Conservation (phyloP, 495 filamentous ascomycete genomes). For the Tuber brumale region DNA sequence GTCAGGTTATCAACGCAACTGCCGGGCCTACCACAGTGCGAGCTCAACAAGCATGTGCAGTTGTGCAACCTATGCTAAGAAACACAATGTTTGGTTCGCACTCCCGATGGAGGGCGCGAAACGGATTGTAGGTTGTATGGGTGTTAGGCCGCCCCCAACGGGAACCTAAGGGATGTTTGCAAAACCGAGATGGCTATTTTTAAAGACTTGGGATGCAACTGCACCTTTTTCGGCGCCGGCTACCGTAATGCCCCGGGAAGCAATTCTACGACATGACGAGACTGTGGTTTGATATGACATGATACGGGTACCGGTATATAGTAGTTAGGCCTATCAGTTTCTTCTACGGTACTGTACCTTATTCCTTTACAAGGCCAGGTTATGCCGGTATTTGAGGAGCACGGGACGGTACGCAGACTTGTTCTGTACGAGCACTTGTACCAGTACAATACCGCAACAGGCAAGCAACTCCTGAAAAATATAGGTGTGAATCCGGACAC, state of each 20-base stretch:
- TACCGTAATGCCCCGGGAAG: not conserved
- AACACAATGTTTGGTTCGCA: not conserved
- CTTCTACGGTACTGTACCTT: not conserved
- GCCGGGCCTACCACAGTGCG: not conserved
- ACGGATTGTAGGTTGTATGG: not conserved
- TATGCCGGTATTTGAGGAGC: not conserved
- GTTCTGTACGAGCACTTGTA: too few species aligned
- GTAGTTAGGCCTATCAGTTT: not conserved
- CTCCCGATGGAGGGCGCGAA: not conserved
- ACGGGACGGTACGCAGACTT: not conserved
- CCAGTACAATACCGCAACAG: not conserved
- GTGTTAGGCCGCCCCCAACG: not conserved
- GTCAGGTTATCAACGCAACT: not conserved
- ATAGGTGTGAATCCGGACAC: not conserved
- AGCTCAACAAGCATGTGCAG: not conserved
- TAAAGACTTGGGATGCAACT: not conserved
- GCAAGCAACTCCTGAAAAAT: not conserved
- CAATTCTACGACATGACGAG: not conserved
- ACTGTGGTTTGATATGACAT: not conserved
- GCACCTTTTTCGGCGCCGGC: not conserved
- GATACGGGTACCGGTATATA: not conserved
- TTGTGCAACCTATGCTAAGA: not conserved
- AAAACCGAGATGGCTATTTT: not conserved
- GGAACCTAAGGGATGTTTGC: not conserved
- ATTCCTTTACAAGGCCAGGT: not conserved